Conservation (phyloP, 768 basidiomycete genomes). For the Chiua virens region DNA sequence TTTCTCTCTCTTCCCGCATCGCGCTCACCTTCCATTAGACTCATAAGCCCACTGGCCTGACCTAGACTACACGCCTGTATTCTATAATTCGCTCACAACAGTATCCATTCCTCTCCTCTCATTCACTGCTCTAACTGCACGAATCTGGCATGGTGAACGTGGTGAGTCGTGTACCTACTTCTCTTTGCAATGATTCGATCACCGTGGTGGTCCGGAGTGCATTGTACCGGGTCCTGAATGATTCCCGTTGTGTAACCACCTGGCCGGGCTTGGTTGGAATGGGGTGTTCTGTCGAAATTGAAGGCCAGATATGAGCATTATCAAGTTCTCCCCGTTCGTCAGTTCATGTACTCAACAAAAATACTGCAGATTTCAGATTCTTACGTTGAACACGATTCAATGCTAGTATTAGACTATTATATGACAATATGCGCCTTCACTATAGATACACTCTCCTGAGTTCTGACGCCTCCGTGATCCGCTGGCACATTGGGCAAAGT, state of each 20-base stretch:
- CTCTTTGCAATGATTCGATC: slow-evolving; percentile 50
- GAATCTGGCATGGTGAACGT: neutral
- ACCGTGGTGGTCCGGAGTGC: slow-evolving; percentile 59
- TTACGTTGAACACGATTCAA: neutral
- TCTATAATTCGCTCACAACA: slow-evolving; percentile 27
- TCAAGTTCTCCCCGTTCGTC: neutral
- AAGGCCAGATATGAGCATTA: slow-evolving; percentile 87
- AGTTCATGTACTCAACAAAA: slow-evolving; percentile 1
- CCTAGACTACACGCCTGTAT: slow-evolving; percentile 24
- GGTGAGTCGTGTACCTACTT: slow-evolving; percentile 29
- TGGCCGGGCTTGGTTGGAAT: slow-evolving; percentile 46
- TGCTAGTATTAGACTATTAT: slow-evolving; percentile 3
- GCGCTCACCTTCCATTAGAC: slow-evolving; percentile 44
- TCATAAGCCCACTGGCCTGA: slow-evolving; percentile 93
- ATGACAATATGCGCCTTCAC: neutral
- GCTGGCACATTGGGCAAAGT: slow-evolving; percentile 84
- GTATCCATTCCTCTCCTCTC: slow-evolving; percentile 1
- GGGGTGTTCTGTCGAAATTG: slow-evolving; percentile 55
- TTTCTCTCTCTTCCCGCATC: neutral
- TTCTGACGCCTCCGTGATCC: slow-evolving; percentile 77
- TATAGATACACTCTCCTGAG: slow-evolving; percentile 74
- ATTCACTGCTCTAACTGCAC: neutral
- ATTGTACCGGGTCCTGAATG: slow-evolving; percentile 22
- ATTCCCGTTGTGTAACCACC: slow-evolving; percentile 46
- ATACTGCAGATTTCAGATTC: slow-evolving; percentile 1